Percentiles rank a stretch among this genome's conserved stretches.
Evolutionary conservation across 1,284 basidiomycete species (phyloP).

Genomic region (Phylloporus sp.): DNA sequence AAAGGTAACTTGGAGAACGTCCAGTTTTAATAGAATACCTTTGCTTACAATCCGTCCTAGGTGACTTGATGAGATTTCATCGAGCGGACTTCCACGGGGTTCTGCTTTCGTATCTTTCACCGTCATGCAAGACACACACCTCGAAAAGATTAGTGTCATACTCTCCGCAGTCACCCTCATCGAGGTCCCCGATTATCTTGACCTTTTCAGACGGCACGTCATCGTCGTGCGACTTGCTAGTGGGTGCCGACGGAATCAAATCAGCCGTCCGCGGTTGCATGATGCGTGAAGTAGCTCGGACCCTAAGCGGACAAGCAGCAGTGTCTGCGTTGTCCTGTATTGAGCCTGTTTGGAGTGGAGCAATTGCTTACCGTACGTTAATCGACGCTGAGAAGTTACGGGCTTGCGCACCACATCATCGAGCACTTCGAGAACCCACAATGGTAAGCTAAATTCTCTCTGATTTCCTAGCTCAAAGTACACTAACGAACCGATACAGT

Average conservation of each 20-base stretch:
- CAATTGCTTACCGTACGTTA: conserved; percentile 44
- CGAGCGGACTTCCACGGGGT: conserved; percentile 49
- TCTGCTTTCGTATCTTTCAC: conserved; percentile 40
- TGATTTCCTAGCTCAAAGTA: neutral
- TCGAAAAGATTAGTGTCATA: conserved; percentile 47
- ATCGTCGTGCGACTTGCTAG: conserved; percentile 49
- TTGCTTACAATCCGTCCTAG: conserved; percentile 29
- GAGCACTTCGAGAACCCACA: conserved; percentile 31
- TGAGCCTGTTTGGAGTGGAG: conserved; percentile 49
- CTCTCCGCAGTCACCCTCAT: conserved; percentile 30
- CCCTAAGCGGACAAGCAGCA: conserved; percentile 17
- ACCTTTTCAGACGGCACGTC: conserved; percentile 48
- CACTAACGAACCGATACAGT: conserved; percentile 23
- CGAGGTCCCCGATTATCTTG: conserved; percentile 37
- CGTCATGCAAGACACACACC: conserved; percentile 38
- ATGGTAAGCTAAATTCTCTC: conserved; percentile 24
- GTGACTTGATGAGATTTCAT: conserved; percentile 45
- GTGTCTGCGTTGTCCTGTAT: conserved; percentile 27
- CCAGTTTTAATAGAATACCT: conserved; percentile 1
- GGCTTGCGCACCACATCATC: conserved; percentile 40
- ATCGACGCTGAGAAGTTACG: conserved; percentile 42
- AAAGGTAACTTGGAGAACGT: conserved; percentile 40
- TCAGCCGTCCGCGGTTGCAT: conserved; percentile 50
- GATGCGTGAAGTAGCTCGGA: conserved; percentile 36
- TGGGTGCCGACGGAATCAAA: conserved; percentile 59